These are phyloP conservation scores for Heimioporus retisporus DNA, from an alignment of 1,284 basidiomycete genomes.

Conservation along the genomic window DNA sequence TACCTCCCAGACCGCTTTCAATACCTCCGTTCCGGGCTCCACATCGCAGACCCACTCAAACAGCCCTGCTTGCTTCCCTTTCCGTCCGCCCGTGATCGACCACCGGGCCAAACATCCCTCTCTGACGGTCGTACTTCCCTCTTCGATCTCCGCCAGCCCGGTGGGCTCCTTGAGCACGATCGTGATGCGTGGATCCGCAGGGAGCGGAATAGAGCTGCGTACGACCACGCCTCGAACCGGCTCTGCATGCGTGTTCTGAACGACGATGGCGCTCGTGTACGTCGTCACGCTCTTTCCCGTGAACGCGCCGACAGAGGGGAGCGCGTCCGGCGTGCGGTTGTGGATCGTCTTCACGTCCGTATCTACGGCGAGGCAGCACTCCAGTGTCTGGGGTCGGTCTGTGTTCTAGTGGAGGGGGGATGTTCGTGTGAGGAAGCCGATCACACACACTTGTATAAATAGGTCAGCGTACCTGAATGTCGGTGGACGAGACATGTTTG, in stretches of 20 bases:
- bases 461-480: constrained; percentile 24
- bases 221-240: constrained; percentile 27
- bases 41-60: constrained; percentile 39
- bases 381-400: constrained; percentile 31
- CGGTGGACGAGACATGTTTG: constrained; percentile 32
- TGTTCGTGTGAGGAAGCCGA: too few species aligned
- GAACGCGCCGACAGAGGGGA: constrained; percentile 18
- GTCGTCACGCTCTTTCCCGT: constrained; percentile 23
- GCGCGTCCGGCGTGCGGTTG: constrained; percentile 18
- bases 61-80: constrained; percentile 32
- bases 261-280: constrained; percentile 26
- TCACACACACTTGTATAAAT: too few species aligned
- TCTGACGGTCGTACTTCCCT: constrained; percentile 21
- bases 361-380: constrained; percentile 33
- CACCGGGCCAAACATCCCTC: constrained; percentile 31
- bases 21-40: constrained; percentile 25
- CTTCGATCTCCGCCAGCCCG: constrained; percentile 28
- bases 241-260: constrained; percentile 28
- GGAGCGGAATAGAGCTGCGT: constrained; percentile 14
- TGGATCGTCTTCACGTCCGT: constrained; percentile 26
- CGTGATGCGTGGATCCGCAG: constrained; percentile 28
- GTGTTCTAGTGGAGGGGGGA: too few species aligned
- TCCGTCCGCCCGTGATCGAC: constrained; percentile 27
- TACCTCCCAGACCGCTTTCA: constrained; percentile 39
- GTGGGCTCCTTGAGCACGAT: constrained; percentile 32